These are phyloP conservation scores for Vigna radiata DNA, from an alignment of 306 rosid genomes.

Conservation along the genomic window DNA sequence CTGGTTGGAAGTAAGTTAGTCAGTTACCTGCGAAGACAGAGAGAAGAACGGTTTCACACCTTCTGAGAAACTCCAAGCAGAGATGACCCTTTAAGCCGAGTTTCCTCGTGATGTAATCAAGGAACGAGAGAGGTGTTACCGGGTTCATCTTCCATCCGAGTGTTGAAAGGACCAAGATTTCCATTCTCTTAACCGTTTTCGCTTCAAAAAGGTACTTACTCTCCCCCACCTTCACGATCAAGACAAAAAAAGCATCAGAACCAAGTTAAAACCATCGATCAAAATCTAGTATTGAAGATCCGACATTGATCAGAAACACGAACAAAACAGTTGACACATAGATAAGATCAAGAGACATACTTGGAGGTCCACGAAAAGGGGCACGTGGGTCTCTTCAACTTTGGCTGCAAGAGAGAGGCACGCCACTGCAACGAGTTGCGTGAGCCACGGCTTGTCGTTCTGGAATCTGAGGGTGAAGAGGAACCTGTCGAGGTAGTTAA, in stretches of 20 bases:
- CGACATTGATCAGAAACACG: background rate
- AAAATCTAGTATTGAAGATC: background rate
- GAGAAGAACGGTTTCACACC: slow-evolving; percentile 66
- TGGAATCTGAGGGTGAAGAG: slow-evolving; percentile 55
- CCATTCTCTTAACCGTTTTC: slow-evolving; percentile 75
- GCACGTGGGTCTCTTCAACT: slow-evolving; percentile 84
- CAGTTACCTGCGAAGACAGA: slow-evolving; percentile 62
- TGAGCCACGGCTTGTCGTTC: slow-evolving; percentile 76
- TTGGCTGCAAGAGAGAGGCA: slow-evolving; percentile 86
- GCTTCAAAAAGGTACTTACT: slow-evolving; percentile 69
- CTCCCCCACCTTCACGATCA: slow-evolving; percentile 64
- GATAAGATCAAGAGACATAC: slow-evolving; percentile 35
- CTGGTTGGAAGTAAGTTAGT: background rate
- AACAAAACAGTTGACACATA: background rate
- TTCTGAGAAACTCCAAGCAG: slow-evolving; percentile 66
- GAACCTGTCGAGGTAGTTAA: slow-evolving; percentile 76
- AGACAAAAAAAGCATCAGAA: background rate
- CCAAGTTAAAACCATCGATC: background rate
- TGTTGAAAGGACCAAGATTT: slow-evolving; percentile 79
- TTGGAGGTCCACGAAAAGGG: slow-evolving; percentile 71
- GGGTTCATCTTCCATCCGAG: slow-evolving; percentile 93
- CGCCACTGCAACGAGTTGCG: slow-evolving; percentile 75
- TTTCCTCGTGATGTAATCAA: slow-evolving; percentile 74
- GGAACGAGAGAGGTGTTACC: slow-evolving; percentile 74
- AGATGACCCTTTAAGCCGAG: slow-evolving; percentile 75